phyloP scores from a whole-genome alignment of 2,329 filamentous ascomycete genomes.

The Paracoccidioides brasiliensis region DNA sequence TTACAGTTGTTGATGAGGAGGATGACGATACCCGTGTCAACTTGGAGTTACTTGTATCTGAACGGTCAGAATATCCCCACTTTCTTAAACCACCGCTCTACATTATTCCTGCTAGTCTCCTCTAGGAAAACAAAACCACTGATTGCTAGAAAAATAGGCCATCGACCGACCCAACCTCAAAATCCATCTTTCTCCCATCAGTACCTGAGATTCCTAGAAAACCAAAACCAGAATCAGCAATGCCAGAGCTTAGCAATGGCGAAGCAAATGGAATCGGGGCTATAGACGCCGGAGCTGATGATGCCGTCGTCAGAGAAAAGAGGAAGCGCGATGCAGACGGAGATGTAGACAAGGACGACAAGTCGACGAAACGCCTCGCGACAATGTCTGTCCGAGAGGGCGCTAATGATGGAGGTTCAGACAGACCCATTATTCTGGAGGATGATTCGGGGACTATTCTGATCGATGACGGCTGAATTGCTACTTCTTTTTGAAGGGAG shows the following conservation, averaged over 20 bases:
- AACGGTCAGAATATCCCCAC: slow-evolving; percentile 16
- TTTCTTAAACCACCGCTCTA: background rate
- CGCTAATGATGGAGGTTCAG: background rate
- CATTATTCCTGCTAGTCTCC: background rate
- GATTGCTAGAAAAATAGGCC: slow-evolving; percentile 17
- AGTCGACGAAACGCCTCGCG: slow-evolving; percentile 32
- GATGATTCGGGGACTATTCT: slow-evolving; percentile 50
- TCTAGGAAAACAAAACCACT: background rate
- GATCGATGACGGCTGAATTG: slow-evolving; percentile 37
- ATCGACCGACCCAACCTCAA: slow-evolving; percentile 22
- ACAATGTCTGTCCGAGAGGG: slow-evolving; percentile 27
- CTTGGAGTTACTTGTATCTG: slow-evolving; percentile 48
- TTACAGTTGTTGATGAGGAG: slow-evolving; percentile 74
- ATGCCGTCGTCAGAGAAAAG: slow-evolving; percentile 16
- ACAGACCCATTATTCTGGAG: slow-evolving; percentile 34
- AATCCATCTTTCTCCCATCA: slow-evolving; percentile 28
- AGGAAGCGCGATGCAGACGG: slow-evolving; percentile 36
- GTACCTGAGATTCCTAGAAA: slow-evolving; percentile 37
- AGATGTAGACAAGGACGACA: slow-evolving; percentile 20
- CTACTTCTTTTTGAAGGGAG: no score
- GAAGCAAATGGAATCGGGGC: slow-evolving; percentile 7
- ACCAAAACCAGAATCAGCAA: slow-evolving; percentile 23
- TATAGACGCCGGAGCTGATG: slow-evolving; percentile 8
- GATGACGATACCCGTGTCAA: slow-evolving; percentile 59
- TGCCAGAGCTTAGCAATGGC: slow-evolving; percentile 18